Percentiles rank a stretch among this genome's conserved stretches.
phyloP scores from a whole-genome alignment of 257 asterid genomes.

The Gentiana straminea region DNA sequence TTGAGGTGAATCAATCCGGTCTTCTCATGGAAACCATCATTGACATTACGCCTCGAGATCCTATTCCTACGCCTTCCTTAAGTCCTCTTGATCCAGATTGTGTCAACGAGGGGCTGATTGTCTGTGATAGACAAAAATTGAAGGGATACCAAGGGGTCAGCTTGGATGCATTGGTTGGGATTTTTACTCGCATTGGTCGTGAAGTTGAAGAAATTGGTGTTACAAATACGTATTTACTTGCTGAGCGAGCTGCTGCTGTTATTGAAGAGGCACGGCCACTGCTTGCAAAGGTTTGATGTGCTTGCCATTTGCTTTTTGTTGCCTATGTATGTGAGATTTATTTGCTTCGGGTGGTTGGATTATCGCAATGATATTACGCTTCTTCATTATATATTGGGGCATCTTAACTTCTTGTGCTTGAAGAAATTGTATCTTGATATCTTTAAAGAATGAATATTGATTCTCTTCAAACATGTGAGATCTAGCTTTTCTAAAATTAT shows the following conservation, averaged over 20 bases:
- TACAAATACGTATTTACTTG: conserved; percentile 57
- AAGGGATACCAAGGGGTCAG: conserved; percentile 91
- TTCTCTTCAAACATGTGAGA: too few relatives aligned
- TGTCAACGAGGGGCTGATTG: conserved; percentile 70
- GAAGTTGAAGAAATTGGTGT: conserved; percentile 85
- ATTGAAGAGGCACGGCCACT: conserved; percentile 82
- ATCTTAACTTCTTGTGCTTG: too few relatives aligned
- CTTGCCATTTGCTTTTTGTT: conserved; percentile 10
- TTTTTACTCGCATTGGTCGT: conserved; percentile 93
- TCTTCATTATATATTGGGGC: too few relatives aligned
- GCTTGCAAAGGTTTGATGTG: conserved; percentile 68
- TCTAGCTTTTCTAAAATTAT: too few relatives aligned
- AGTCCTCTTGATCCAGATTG: conserved; percentile 84
- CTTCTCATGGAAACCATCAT: conserved; percentile 98
- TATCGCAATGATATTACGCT: too few relatives aligned
- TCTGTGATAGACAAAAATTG: conserved; percentile 83
- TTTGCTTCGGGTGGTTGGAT: conserved; percentile 3
- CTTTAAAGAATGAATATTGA: too few relatives aligned
- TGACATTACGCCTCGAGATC: conserved; percentile 84
- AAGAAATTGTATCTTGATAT: too few relatives aligned
- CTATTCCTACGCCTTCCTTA: conserved; percentile 65
- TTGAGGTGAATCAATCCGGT: conserved; percentile 97
- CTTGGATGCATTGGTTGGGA: conserved; percentile 92
- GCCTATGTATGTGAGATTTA: neutral
- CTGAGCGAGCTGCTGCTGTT: conserved; percentile 62